Evolutionary conservation across 2,329 filamentous ascomycete genomes (phyloP).

Genomic region (Cryphonectria nitschkei): DNA sequence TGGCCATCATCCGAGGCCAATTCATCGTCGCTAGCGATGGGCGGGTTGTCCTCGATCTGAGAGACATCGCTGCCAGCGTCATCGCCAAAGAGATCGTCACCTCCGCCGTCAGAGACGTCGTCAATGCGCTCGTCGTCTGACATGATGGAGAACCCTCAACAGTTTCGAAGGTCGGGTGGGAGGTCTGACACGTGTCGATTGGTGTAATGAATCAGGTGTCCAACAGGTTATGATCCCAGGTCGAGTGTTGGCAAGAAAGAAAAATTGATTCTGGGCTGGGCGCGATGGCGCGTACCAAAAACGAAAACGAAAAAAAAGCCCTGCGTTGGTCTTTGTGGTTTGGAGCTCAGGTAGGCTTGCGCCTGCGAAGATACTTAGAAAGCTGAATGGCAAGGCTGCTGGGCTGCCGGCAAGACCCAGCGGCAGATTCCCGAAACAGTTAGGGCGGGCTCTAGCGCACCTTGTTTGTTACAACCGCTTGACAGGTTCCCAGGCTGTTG

Average conservation of each 20-base stretch:
- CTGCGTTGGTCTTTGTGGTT: neutral
- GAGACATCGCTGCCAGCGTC: slow-evolving; percentile 65
- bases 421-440: slow-evolving; percentile 5
- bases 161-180: neutral
- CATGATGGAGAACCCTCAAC: slow-evolving; percentile 42
- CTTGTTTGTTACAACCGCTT: slow-evolving; percentile 14
- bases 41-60: slow-evolving; percentile 28
- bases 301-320: neutral
- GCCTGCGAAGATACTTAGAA: neutral
- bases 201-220: neutral
- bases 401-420: slow-evolving; percentile 6
- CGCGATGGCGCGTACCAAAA: too few relatives aligned
- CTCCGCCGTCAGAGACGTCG: slow-evolving; percentile 55
- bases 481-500: slow-evolving; percentile 13
- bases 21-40: slow-evolving; percentile 58
- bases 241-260: neutral
- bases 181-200: too few relatives aligned
- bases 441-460: slow-evolving; percentile 11
- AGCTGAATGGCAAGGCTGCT: slow-evolving; percentile 11
- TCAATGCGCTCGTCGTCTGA: slow-evolving; percentile 59
- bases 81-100: slow-evolving; percentile 66
- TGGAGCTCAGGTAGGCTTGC: neutral
- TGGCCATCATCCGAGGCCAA: slow-evolving; percentile 50
- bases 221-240: neutral
- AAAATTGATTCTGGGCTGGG: neutral